Base-by-base conservation (phyloP, 192 early-diverging fungal genomes). In the Coemansia sp. region DNA sequence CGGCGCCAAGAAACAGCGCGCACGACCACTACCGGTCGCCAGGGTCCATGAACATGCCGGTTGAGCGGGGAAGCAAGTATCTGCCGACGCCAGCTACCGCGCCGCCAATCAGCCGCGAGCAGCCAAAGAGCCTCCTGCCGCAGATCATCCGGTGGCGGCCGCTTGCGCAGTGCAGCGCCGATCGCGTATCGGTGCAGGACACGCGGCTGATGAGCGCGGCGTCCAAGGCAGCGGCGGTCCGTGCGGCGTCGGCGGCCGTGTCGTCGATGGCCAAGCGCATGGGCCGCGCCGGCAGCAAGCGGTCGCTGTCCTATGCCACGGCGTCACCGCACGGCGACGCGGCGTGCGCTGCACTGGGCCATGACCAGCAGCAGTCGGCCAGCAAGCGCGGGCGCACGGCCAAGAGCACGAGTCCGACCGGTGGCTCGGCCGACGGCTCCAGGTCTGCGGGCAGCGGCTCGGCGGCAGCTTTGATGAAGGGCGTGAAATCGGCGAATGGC, bases 121-220 rank as follows among this genome's bases (percentile, higher is more conserved):
- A 54, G n/a, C 29, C 45, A 48, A 50, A 9, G 22, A 59, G 22
- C 20, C 7, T 27, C 27, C 45, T n/a, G 58, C 34, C 48, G 10
- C 22, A 49, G 25, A 32, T 53, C 32, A 25, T 65, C 19, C 36
- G 56, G 32, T 69, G 69, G 75, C 13, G 22, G 39, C 62, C 67
- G 51, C 56, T 59, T 34, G 62, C 75, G 28, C 62, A 66, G 57
- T 55, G 55, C 62, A 72, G 75, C 59, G 13, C 60, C 24, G 69
- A 71, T 28, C 75, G 75, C 29, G 49, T 78, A 14, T 53, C 69
- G 1, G 47, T 59, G 1, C 47, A 68, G 46, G 75, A 72, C n/a
- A 51, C 62, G 11, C 61, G 69, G 51, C 65, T 71, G 42, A 78
- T 78, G 75, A 61, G 65, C n/a, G 75, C 75, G 4, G 75, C 75